Conservation (phyloP, 2,329 filamentous ascomycete genomes). For the Helotiales sp. region DNA sequence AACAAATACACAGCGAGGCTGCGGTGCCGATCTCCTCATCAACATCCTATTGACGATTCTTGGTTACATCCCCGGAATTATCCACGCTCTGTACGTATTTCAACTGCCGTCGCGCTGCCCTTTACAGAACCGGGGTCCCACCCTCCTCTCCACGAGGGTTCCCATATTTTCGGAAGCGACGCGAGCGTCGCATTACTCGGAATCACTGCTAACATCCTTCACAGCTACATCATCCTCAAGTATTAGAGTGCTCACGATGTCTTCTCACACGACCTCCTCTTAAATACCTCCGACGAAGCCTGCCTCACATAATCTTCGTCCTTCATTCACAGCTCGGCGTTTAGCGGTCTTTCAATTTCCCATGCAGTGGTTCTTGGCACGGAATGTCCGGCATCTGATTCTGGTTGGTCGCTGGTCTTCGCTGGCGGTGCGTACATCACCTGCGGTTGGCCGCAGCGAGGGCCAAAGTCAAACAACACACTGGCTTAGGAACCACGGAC, state of each 20-base stretch:
- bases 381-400: constrained; percentile 26
- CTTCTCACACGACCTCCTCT: not conserved
- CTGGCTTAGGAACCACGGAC: constrained; percentile 4
- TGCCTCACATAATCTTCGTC: constrained; percentile 28
- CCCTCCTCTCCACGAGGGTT: constrained; percentile 1
- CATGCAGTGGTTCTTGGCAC: constrained; percentile 26
- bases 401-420: not conserved
- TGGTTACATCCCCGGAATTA: constrained; percentile 77
- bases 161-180: not conserved
- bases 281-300: constrained; percentile 20
- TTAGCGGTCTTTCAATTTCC: constrained; percentile 22
- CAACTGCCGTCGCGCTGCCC: not conserved
- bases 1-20: constrained; percentile 64
- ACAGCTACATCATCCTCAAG: constrained; percentile 84
- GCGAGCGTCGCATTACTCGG: constrained; percentile 1
- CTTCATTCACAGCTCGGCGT: constrained; percentile 25
- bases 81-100: constrained; percentile 79
- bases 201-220: constrained; percentile 24
- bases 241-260: constrained; percentile 59
- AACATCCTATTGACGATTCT: constrained; percentile 88
- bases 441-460: constrained; percentile 16
- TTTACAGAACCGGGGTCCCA: not conserved
- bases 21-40: constrained; percentile 85
- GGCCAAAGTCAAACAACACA: not conserved
- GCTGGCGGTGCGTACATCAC: constrained; percentile 5